Base-by-base conservation (phyloP, 305 asterid genomes). In the Lippia alba region DNA sequence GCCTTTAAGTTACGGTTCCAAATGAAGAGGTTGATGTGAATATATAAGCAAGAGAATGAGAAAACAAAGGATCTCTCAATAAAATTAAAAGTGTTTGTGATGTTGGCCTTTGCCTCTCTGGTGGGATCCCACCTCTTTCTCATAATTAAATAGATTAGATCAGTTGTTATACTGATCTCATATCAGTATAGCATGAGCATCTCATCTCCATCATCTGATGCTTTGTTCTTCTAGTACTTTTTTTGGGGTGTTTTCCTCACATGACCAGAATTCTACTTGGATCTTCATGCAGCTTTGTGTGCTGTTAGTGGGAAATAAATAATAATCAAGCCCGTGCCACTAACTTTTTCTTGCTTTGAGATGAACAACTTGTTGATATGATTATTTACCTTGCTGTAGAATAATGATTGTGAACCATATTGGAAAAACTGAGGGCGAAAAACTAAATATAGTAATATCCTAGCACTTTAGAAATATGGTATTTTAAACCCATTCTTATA, bases 61-160 rank as follows among this genome's bases (percentile, higher is more conserved):
- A 79, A 24, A 63, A 69, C 78, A 72, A 15, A 74, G 81, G 78
- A 71, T 80, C 81, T 79, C 80, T 75, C 72, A 69, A 36, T 55
- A 70, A 50, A 69, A 51, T n/a, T 55, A 73, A 76, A 82, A 79
- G 84, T 72, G 74, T 74, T 50, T 66, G 16, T 74, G 83, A 75
- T 81, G 84, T 79, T 75, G 83, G 87, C 83, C 80, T 72, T 36
- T 66, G 67, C 72, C 83, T 69, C 71, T 71, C 48, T 78, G 69
- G 86, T 80, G 91, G 91, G 82, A 71, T 60, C 86, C 90, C 82
- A 80, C 76, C 79, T 78, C 77, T 76, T 79, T 74, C 80, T 80
- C 81, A 77, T 73, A 76, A 76, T 64, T 53, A 74, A 59, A 75
- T 60, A 60, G 72, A 82, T 76, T 68, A 59, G 73, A 79, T 76